Evolutionary conservation across 371 early-diverging fungal genomes (phyloP), one percentile per base, ranked within the genome.

Genomic region (Basidiobolus meristosporus): DNA sequence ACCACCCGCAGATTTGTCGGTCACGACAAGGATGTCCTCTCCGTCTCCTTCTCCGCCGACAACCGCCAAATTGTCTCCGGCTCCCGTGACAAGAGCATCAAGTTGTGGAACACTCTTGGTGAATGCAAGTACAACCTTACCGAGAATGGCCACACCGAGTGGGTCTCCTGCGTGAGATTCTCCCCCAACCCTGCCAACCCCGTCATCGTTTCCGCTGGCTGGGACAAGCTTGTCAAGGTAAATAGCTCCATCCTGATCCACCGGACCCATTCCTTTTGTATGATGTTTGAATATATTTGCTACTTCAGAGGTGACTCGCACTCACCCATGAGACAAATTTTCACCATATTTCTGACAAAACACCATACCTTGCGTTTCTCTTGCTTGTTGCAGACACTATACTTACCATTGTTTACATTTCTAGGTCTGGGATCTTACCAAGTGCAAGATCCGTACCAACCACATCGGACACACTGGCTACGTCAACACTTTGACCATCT

Each of bases 221-320:
- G 98, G 98, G 98, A 98, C 73, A 92, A 91, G 79, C 68, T 90
- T 53, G 92, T 98, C 68, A 97, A 97, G 90, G 89, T 88, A 68
- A 38, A 30, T 5, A 26, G 26, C n/a, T n/a, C n/a, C n/a, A n/a
- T n/a, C n/a, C n/a, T n/a, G n/a, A n/a, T n/a, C n/a, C n/a, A n/a
- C n/a, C n/a, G n/a, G n/a, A n/a, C n/a, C n/a, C n/a, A n/a, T n/a
- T n/a, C n/a, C 9, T 26, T 20, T 9, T 7, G 9, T 30, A 42
- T 39, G 38, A 40, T 40, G 26, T 21, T 41, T 40, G 18, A 14
- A 43, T 47, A 57, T 61, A 61, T 57, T 58, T 56, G 77, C 77
- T 75, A 75, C 75, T 75, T 72, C 66, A 64, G 74, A 73, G 64
- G 43, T 36, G 26, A 26, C 26, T 26, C 26, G 26, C 26, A 26